Conservation (phyloP, 768 basidiomycete species). For the Xerocomellus intermedius region DNA sequence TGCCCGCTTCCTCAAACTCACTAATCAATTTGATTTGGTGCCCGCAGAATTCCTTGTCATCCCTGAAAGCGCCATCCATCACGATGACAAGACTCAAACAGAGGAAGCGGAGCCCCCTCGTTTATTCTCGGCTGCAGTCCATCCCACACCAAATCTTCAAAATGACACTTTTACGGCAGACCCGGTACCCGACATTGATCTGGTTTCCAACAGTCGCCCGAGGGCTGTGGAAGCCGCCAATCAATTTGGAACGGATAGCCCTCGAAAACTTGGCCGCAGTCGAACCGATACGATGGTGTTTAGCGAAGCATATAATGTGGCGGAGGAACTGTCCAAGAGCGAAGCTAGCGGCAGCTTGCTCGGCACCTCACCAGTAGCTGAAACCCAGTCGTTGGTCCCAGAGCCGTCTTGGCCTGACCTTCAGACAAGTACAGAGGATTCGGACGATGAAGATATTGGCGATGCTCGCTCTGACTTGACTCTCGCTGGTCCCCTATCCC, state of each 20-base stretch:
- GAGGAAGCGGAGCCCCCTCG: slow-evolving; percentile 40
- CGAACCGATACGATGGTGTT: slow-evolving; percentile 78
- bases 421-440: slow-evolving; percentile 15
- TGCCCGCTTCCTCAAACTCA: slow-evolving; percentile 84
- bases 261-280: slow-evolving; percentile 49
- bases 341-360: slow-evolving; percentile 15
- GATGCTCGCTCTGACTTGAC: slow-evolving; percentile 24
- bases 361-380: slow-evolving; percentile 6
- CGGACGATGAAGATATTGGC: slow-evolving; percentile 24
- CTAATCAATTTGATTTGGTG: slow-evolving; percentile 77
- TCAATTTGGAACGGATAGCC: slow-evolving; percentile 34
- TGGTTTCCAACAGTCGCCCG: slow-evolving; percentile 14
- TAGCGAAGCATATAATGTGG: slow-evolving; percentile 41
- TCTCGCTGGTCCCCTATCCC: slow-evolving; percentile 22
- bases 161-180: slow-evolving; percentile 12
- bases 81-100: slow-evolving; percentile 25
- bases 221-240: slow-evolving; percentile 17
- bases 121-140: slow-evolving; percentile 40
- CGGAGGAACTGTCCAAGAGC: slow-evolving; percentile 38
- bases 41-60: slow-evolving; percentile 83
- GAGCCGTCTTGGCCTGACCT: slow-evolving; percentile 13
- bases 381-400: slow-evolving; percentile 9
- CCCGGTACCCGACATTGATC: slow-evolving; percentile 2
- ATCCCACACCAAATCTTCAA: slow-evolving; percentile 24
- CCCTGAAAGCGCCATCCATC: slow-evolving; percentile 43